phyloP scores from a whole-genome alignment of 2,329 filamentous ascomycete species.

The Penicillium sp. region DNA sequence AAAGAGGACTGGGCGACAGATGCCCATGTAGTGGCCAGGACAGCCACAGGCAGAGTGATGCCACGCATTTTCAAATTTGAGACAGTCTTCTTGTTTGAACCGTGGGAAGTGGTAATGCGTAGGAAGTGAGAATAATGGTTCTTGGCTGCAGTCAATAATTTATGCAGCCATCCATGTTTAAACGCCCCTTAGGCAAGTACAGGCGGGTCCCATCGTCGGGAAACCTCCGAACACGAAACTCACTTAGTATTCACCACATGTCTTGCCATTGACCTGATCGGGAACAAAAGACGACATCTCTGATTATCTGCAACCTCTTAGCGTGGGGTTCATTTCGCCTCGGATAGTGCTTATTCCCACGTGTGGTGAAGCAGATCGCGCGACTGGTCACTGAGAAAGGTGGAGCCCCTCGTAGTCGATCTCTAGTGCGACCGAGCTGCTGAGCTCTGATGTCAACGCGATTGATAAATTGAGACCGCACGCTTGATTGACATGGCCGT shows the following conservation, averaged over 20 bases:
- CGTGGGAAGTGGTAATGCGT: background rate
- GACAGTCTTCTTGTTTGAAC: background rate
- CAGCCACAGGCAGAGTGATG: constrained; percentile 8
- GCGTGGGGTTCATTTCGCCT: background rate
- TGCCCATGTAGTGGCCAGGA: constrained; percentile 1
- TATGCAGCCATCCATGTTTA: background rate
- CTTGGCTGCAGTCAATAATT: background rate
- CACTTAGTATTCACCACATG: background rate
- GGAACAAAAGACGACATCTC: background rate
- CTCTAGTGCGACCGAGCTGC: constrained; percentile 13
- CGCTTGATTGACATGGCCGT: constrained; percentile 1
- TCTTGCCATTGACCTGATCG: background rate
- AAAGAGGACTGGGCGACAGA: constrained; percentile 12
- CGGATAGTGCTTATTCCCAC: constrained; percentile 19
- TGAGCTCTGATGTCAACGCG: constrained; percentile 7
- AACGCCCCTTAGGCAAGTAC: background rate
- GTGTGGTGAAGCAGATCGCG: constrained; percentile 18
- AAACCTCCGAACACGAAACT: background rate
- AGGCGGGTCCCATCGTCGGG: background rate
- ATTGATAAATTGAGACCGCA: constrained; percentile 11
- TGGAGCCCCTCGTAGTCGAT: constrained; percentile 5
- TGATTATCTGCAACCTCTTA: background rate
- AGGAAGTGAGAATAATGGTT: background rate
- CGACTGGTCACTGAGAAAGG: constrained; percentile 20
- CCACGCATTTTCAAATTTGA: background rate